A percentile compares a stretch with the other conserved stretches of the same genome.
Conservation (phyloP, 768 basidiomycete genomes). For the Rubroboletus pulcherrimus region DNA sequence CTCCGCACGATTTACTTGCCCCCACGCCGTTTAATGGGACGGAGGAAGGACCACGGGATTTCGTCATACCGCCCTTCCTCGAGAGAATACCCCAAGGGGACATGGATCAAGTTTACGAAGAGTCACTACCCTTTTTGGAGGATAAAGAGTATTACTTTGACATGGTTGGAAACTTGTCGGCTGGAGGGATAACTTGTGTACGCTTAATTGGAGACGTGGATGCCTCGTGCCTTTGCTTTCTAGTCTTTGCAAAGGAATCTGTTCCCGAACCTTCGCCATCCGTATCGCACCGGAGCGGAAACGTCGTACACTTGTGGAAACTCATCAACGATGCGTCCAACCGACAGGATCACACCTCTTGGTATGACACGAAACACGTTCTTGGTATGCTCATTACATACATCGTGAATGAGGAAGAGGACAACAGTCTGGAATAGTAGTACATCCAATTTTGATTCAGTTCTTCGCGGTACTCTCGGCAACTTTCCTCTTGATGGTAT, state of each 20-base stretch:
- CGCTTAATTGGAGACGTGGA: neutral
- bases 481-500: slow-evolving; percentile 79
- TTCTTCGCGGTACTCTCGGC: slow-evolving; percentile 36
- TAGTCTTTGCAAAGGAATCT: neutral
- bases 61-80: slow-evolving; percentile 31
- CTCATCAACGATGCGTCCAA: neutral
- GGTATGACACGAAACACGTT: neutral
- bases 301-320: neutral
- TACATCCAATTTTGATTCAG: slow-evolving; percentile 1
- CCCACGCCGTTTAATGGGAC: slow-evolving; percentile 37
- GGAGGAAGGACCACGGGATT: slow-evolving; percentile 36
- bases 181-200: neutral
- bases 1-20: slow-evolving; percentile 36
- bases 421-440: neutral
- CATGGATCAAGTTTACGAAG: slow-evolving; percentile 33
- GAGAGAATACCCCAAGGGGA: slow-evolving; percentile 30
- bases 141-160: slow-evolving; percentile 23
- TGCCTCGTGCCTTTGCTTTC: neutral
- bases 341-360: neutral
- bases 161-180: slow-evolving; percentile 9
- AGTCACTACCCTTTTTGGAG: slow-evolving; percentile 24
- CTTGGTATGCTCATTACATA: slow-evolving; percentile 1
- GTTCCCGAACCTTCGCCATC: neutral
- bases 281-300: neutral
- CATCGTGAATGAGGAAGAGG: neutral